Evolutionary conservation across 257 asterid genomes (phyloP), one percentile per base, ranked within the genome.

Genomic region (Penstemon eatonii): DNA sequence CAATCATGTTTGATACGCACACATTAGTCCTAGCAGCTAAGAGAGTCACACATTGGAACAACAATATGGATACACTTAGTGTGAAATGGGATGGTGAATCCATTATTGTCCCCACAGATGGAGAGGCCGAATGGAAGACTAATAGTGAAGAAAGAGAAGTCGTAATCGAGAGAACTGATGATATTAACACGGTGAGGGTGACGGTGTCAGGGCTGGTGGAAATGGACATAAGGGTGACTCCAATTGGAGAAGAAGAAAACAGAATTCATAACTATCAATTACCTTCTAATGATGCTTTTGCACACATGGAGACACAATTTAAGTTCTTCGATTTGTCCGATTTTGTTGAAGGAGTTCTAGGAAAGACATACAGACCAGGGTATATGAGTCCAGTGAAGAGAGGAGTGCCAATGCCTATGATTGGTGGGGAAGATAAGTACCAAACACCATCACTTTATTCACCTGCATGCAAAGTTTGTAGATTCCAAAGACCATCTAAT

Each of bases 381-480:
- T 89, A 76, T 12, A 75, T 67, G 0, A 84, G 87, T 37, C 86
- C 90, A 5, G 95, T 75, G 25, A 89, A 85, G 85, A 71, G 80
- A 58, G 95, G 90, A 0, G 89, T 85, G 57, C 77, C 92, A 2
- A 87, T 89, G 92, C 86, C 92, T 12, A 61, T 82, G 80, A 78
- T 85, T 89, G 95, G 96, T 0, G 95, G 95, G 1, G 96, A 87
- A 69, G 91, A 84, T 40, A 85, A 85, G 79, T 89, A 84, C 73
- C 62, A 60, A 46, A 87, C 96, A 0, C 71, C 87, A 5, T 87
- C 93, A 0, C 84, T 82, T 0, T 73, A 75, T 59, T 87, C 95
- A 42, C 41, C 84, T 44, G 44, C 74, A 37, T 89, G 94, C 85
- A 83, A 77, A n/a, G 53, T 67, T 10, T 84, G 91, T 83, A 86